These are phyloP conservation scores for Trypanosoma platydactyli DNA, from an alignment of 208 protist genomes.

Conservation along the genomic window DNA sequence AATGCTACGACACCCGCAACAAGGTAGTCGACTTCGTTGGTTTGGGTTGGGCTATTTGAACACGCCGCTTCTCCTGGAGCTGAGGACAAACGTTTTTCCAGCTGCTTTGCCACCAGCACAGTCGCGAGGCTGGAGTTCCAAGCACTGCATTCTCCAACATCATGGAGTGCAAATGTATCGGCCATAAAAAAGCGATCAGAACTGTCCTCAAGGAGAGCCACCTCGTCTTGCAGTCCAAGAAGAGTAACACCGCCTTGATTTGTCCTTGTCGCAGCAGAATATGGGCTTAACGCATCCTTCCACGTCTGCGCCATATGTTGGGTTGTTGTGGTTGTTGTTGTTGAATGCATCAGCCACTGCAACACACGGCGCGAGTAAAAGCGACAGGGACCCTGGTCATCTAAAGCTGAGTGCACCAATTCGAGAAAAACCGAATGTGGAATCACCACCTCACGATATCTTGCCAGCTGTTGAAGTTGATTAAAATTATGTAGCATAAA, in stretches of 20 bases:
- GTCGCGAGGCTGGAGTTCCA: slow-evolving; percentile 5
- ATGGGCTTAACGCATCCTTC: slow-evolving; percentile 9
- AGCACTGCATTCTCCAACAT: background rate
- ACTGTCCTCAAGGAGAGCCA: slow-evolving; percentile 62
- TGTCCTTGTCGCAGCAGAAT: slow-evolving; percentile 16
- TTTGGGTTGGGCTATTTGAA: background rate
- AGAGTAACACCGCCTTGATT: slow-evolving; percentile 61
- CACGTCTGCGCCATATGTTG: slow-evolving; percentile 7
- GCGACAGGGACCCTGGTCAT: slow-evolving; percentile 38
- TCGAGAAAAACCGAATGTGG: slow-evolving; percentile 74
- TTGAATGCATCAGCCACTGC: slow-evolving; percentile 52
- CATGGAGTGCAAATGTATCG: slow-evolving; percentile 7
- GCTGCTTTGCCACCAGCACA: slow-evolving; percentile 59
- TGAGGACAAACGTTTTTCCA: slow-evolving; percentile 36
- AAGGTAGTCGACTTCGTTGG: slow-evolving; percentile 33
- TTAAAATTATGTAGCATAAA: slow-evolving; percentile 56
- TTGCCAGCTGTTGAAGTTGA: slow-evolving; percentile 60
- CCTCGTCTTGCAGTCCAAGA: slow-evolving; percentile 76
- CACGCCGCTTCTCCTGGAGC: background rate
- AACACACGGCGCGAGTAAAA: slow-evolving; percentile 71
- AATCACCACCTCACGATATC: slow-evolving; percentile 76
- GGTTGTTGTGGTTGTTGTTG: slow-evolving; percentile 23
- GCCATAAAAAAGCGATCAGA: slow-evolving; percentile 51
- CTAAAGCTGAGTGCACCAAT: slow-evolving; percentile 40
- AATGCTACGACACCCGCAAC: slow-evolving; percentile 38